Base-by-base conservation (phyloP, 2,329 filamentous ascomycete species). In the Thyridium curvatum region DNA sequence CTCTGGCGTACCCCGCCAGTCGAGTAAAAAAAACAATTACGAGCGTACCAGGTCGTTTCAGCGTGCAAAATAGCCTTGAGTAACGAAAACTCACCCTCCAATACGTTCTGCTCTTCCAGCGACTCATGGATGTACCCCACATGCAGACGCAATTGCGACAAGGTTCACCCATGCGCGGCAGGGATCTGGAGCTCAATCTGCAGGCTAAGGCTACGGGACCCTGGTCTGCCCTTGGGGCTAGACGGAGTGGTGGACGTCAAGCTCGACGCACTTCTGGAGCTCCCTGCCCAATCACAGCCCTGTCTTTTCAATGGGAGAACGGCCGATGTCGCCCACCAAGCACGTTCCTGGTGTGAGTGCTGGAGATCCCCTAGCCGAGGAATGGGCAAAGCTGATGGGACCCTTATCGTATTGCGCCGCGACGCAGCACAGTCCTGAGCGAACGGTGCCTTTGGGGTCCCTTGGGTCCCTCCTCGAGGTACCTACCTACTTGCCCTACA, bases 181-280 rank as follows among this genome's bases (percentile, higher is more conserved):
- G 34, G 16, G n/a, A 18, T 17, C 12, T 30, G 4, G 21, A 45
- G 44, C 49, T 45, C 49, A 35, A 42, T 41, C 43, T 52, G 49
- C 49, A 54, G 52, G 50, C 46, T 37, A 43, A 34, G 43, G 37
- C 45, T 45, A 45, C 49, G 46, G 42, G 30, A 52, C 41, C 47
- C 51, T 39, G 50, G 50, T 39, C 36, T 17, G 12, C 9, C 13
- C 26, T 21, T 28, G 16, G 39, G 40, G 40, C 35, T 31, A 34
- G n/a, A 32, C 36, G 38, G 41, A 46, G 39, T 41, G 40, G 42
- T 46, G 38, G 41, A 44, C 39, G 41, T 45, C 42, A 42, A 43
- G 41, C 38, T 43, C 39, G 21, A 26, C 37, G 17, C 30, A 30
- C 29, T 31, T 37, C 14, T 35, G 14, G 10, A 26, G 21, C 21